phyloP scores from a whole-genome alignment of 805 yeast genomes.

The Lachancea nothofagi region DNA sequence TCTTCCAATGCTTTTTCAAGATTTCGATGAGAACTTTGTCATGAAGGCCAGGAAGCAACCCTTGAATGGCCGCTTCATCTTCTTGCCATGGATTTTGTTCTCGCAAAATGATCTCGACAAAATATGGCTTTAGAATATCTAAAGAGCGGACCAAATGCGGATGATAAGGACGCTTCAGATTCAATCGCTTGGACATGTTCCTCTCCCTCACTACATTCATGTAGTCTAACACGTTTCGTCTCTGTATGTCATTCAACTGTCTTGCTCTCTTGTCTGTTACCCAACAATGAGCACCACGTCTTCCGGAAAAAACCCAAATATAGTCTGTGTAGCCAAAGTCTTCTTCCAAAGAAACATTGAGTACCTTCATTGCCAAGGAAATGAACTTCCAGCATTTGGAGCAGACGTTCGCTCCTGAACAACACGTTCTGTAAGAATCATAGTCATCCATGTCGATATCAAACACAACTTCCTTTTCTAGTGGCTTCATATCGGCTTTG shows the following conservation, averaged over 20 bases:
- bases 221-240: conserved; percentile 80
- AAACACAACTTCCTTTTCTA: conserved; percentile 81
- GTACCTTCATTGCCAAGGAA: conserved; percentile 70
- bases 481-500: conserved; percentile 71
- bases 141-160: conserved; percentile 80
- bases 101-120: conserved; percentile 57
- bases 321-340: conserved; percentile 87
- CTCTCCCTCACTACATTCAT: conserved; percentile 64
- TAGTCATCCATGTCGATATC: conserved; percentile 98
- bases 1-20: conserved; percentile 55
- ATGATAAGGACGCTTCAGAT: conserved; percentile 74
- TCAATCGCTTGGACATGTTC: conserved; percentile 42
- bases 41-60: conserved; percentile 56
- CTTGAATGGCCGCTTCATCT: conserved; percentile 48
- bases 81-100: conserved; percentile 87
- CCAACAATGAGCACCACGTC: conserved; percentile 99
- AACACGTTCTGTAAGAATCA: conserved; percentile 90
- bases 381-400: conserved; percentile 90
- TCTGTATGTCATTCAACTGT: conserved; percentile 58
- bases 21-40: conserved; percentile 51
- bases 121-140: conserved; percentile 56
- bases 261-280: conserved; percentile 83
- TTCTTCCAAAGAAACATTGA: conserved; percentile 65
- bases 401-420: conserved; percentile 80
- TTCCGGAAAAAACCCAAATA: conserved; percentile 95